Percentiles rank a stretch among this genome's conserved stretches.
phyloP scores from a whole-genome alignment of 352 stramenopile species.

The Pythium utonaiense region DNA sequence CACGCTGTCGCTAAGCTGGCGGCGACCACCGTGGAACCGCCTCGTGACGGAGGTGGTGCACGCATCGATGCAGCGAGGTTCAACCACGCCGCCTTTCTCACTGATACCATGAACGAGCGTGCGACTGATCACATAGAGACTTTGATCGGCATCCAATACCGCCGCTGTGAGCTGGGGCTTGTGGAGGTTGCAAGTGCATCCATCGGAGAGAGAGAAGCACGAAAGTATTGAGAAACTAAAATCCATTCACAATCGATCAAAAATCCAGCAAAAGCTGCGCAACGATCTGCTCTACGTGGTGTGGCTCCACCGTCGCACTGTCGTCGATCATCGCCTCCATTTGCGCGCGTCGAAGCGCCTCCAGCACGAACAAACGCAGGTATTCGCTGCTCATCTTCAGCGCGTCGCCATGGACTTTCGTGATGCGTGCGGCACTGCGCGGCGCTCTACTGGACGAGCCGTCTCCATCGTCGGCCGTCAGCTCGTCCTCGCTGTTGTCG shows the following conservation, averaged over 20 bases:
- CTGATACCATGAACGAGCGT: slow-evolving; percentile 36
- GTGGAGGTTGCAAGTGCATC: no score
- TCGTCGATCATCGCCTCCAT: slow-evolving; percentile 88
- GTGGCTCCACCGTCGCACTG: slow-evolving; percentile 60
- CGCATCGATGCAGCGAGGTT: slow-evolving; percentile 36
- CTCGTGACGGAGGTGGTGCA: background rate
- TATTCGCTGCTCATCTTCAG: slow-evolving; percentile 74
- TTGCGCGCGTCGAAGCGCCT: slow-evolving; percentile 73
- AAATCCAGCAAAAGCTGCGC: slow-evolving; percentile 81
- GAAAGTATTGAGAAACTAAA: slow-evolving; percentile 13
- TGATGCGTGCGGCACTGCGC: slow-evolving; percentile 28
- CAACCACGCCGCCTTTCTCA: slow-evolving; percentile 48
- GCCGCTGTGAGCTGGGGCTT: background rate
- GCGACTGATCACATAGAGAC: slow-evolving; percentile 31
- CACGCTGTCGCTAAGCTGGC: slow-evolving; percentile 56
- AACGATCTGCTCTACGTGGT: slow-evolving; percentile 79
- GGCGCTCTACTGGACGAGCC: slow-evolving; percentile 17
- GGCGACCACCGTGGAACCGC: slow-evolving; percentile 15
- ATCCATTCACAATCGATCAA: slow-evolving; percentile 11
- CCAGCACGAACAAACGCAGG: slow-evolving; percentile 71
- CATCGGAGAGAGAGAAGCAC: background rate
- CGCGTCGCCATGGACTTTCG: slow-evolving; percentile 75
- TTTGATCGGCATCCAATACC: slow-evolving; percentile 24
- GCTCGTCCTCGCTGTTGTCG: slow-evolving; percentile 41
- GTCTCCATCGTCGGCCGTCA: slow-evolving; percentile 35